Evolutionary conservation across 1,284 basidiomycete species (phyloP).

Genomic region (Rhodotorula sp.): DNA sequence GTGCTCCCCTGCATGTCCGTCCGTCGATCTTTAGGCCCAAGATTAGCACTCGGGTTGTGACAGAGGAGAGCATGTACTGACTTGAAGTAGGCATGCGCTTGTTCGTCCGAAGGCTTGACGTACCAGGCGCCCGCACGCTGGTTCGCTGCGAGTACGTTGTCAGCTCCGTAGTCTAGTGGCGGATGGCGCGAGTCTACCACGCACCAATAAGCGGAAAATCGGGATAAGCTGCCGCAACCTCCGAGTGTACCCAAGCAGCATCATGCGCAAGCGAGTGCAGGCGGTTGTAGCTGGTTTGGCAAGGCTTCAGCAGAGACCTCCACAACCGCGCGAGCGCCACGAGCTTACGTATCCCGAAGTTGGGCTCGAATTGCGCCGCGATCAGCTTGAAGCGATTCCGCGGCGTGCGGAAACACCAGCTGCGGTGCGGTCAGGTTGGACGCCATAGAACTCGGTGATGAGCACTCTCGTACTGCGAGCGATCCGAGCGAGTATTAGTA

Average conservation of each 20-base stretch:
- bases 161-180: constrained; percentile 2
- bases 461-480: background rate
- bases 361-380: constrained; percentile 19
- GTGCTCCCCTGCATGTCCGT: constrained; percentile 87
- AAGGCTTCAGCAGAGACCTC: background rate
- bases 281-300: constrained; percentile 65
- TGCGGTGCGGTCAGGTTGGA: background rate
- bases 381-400: constrained; percentile 18
- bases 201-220: constrained; percentile 64
- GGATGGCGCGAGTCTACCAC: constrained; percentile 42
- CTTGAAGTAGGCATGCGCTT: constrained; percentile 80
- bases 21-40: constrained; percentile 58
- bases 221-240: constrained; percentile 60
- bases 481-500: background rate
- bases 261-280: constrained; percentile 80
- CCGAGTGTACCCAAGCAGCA: constrained; percentile 61
- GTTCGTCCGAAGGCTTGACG: constrained; percentile 58
- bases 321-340: fast-evolving
- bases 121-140: constrained; percentile 95
- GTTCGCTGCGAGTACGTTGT: constrained; percentile 62
- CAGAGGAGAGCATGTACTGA: constrained; percentile 45
- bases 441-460: background rate
- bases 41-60: too few species aligned
- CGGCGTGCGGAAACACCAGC: constrained; percentile 21
- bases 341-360: constrained; percentile 29